Base-by-base conservation (phyloP, 2,329 filamentous ascomycete species). In the Cadophora luteo-olivacea region DNA sequence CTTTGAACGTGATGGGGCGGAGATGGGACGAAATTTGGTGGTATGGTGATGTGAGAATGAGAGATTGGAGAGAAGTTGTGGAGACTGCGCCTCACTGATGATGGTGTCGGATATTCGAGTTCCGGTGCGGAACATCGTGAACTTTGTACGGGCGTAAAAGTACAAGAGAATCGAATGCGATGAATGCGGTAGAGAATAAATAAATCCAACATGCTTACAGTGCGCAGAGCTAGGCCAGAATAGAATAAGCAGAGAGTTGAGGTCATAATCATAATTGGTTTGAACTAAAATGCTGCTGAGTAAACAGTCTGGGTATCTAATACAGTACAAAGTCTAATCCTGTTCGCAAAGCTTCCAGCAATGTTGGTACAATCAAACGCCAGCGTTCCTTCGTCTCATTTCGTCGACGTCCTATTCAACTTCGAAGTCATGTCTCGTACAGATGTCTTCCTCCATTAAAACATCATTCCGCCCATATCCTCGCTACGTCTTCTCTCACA, bases 401-500 rank as follows among this genome's bases (percentile, higher is more conserved):
- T 57, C 22, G 22, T 45, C 29, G 24, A 29, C 24, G 38, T 32
- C 52, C 6, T 49, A 2, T 24, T 29, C 54, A 3, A 57, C 32
- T 32, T 19, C 7, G 14, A 16, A 16, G 14, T 19, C 41, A 16
- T 60, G 6, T 14, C 14, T 25, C 25, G 5, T 24, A 22, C n/a
- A 24, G n/a, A 33, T 36, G 9, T 2, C 33, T 4, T 25, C 33
- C 22, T 12, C 7, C 12, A 60, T 61, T 36, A 67, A 36, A 45
- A 5, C 60, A 60, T 62, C 33, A 65, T 69, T 52, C 58, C 63
- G 14, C 33, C 22, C 3, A 60, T 29, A 48, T 73, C 72, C 14
- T 70, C 70, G 48, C 71, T 72, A 41, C 69, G 64, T 29, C 73
- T 73, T 60, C 73, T 70, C 32, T 69, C 69, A 61, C 72, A 73